phyloP scores from a whole-genome alignment of 1,284 basidiomycete species.

The Cerrena zonata region DNA sequence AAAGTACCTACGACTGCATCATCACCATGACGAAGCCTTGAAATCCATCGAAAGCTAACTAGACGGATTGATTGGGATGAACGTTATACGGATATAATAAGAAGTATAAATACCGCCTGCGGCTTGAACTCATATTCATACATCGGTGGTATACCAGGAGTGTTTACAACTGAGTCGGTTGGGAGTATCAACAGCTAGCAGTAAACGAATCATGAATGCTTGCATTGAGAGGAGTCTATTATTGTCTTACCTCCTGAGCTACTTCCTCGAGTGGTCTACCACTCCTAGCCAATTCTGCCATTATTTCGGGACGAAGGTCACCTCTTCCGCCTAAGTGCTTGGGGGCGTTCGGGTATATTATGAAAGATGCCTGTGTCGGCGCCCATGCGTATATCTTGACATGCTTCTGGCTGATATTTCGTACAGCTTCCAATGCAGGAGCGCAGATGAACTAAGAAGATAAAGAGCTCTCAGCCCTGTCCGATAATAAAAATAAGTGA shows the following conservation, averaged over 20 bases:
- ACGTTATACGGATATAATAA: too few species aligned
- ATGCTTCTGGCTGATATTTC: background rate
- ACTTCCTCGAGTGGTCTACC: background rate
- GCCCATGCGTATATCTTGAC: background rate
- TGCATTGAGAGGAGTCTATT: background rate
- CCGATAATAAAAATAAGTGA: too few species aligned
- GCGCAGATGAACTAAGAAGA: background rate
- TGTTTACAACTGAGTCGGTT: conserved; percentile 6
- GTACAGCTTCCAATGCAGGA: background rate
- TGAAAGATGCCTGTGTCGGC: background rate
- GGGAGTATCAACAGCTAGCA: conserved; percentile 9
- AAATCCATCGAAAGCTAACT: background rate
- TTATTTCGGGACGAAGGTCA: conserved; percentile 6
- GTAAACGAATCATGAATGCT: background rate
- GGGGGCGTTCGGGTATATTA: background rate
- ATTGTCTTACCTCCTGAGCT: background rate
- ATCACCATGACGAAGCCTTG: background rate
- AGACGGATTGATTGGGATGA: conserved; percentile 3
- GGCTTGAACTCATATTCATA: conserved; percentile 15
- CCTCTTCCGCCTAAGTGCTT: background rate
- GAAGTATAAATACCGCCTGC: conserved; percentile 7
- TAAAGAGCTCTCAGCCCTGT: background rate
- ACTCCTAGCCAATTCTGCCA: conserved; percentile 1
- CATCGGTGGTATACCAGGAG: conserved; percentile 14
- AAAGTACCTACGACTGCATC: conserved; percentile 10